Base-by-base conservation (phyloP, 2,329 filamentous ascomycete genomes). In the Ophiostoma piceae region DNA sequence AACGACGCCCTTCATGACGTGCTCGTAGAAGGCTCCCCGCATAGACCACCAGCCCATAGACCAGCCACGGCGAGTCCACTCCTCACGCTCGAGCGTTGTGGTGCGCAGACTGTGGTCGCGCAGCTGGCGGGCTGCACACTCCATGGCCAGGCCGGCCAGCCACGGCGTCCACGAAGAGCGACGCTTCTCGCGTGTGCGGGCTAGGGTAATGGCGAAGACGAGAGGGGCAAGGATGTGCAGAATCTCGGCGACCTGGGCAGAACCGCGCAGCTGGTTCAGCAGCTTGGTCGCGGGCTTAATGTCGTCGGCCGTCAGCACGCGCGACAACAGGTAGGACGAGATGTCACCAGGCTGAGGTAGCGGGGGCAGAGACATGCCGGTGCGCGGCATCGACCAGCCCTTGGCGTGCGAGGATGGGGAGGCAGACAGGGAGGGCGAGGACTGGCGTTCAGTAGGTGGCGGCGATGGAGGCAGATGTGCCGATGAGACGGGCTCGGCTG, bases 11-110 rank as follows among this genome's bases (percentile, higher is more conserved):
- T 91, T 92, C 66, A 92, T 96, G 71, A 97, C 84, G 75, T 93
- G 92, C 79, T 98, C 92, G 79, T 99, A 99, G 75, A 96, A 96
- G 1, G 94, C 93, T n/a, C 95, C 94, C 71, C 94, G 88, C 92
- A 99, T 95, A 35, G 86, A 81, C 95, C 95, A 99, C 94, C 95
- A 98, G 26, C 89, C 91, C 83, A 97, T 90, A 1, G 88, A 89
- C 92, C 93, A 96, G 54, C 91, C 93, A 73, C 95, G 85, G 80
- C 92, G 93, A 77, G 85, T 88, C 84, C 96, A 88, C 81, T 98
- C 94, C 74, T 97, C 94, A 70, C 89, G 88, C 80, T 99, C 95
- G 22, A 99, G 83, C 9, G 90, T 88, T 32, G 94, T 97, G 41
- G 95, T 93, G 67, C 92, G 86, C 72, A 95, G 82, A 39, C 92